Evolutionary conservation across 148 eudicot genomes (phyloP), one percentile per base, ranked within the genome.

Genomic region (Polygonum aviculare): DNA sequence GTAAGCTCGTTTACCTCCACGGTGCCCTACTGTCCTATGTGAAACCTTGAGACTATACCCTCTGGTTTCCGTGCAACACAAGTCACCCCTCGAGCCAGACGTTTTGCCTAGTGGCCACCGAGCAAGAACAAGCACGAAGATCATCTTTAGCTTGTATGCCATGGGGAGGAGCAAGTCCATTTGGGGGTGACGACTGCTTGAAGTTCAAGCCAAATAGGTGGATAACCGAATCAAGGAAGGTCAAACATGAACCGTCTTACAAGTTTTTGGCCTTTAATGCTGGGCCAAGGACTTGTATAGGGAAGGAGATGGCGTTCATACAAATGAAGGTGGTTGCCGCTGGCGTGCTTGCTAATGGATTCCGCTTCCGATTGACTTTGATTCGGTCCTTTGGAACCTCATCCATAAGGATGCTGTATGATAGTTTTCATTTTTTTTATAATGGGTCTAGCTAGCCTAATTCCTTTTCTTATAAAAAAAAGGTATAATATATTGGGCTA

Each of bases 251-350:
- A 31, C 73, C 73, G 7, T 70, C 73, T 2, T 70, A 70, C 73
- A 70, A 70, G 73, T 70, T 70, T 7, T 5, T 39, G 18, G 48
- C 73, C 11, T 70, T 70, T 31, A 39, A 70, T 15, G 73, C 73
- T 0, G 73, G 48, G 2, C 73, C 73, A 41, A 70, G 73, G 48
- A 70, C 48, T 70, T 70, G 73, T 70, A 31, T 70, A 38, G 73
- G 73, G 73, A 70, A 70, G 73, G 73, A 70, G 8, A 70, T 70
- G 73, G 73, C 73, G 26, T 70, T 70, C 15, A 12, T 41, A 15
- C 48, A 70, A 45, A 70, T 70, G 73, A 70, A 70, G 73, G 73
- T 19, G 9, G 73, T 70, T 5, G 73, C 14, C 19, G n/a, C n/a
- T 9, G 16, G 2, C 1, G 73, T 70, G 73, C 49, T 38, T 7